Evolutionary conservation across 306 rosid genomes (phyloP).

Genomic region (Lablab purpureus): DNA sequence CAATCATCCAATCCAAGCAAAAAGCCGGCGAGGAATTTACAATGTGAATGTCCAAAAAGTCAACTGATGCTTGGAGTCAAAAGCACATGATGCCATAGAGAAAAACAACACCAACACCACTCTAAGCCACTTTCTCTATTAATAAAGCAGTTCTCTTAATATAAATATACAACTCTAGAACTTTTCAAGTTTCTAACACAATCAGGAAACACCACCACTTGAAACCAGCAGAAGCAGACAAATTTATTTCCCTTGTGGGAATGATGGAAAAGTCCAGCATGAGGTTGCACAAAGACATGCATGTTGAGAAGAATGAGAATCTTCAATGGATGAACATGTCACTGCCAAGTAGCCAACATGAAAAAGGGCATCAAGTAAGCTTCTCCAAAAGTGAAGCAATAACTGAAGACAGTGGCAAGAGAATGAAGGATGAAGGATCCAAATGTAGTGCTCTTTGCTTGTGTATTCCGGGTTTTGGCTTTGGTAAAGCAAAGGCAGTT

Average conservation of each 20-base stretch:
- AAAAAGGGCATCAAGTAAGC: conserved; percentile 30
- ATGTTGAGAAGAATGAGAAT: conserved; percentile 49
- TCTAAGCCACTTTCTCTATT: conserved; percentile 31
- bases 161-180: background rate
- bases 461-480: conserved; percentile 71
- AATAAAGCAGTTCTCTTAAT: conserved; percentile 34
- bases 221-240: conserved; percentile 5
- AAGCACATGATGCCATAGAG: conserved; percentile 20
- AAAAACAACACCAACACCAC: conserved; percentile 27
- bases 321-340: conserved; percentile 61
- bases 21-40: conserved; percentile 38
- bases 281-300: conserved; percentile 58
- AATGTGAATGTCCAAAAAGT: conserved; percentile 36
- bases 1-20: conserved; percentile 28
- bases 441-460: conserved; percentile 69
- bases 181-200: background rate
- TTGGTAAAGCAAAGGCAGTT: conserved; percentile 63
- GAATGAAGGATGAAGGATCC: conserved; percentile 46
- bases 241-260: conserved; percentile 6
- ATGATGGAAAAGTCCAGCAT: conserved; percentile 28
- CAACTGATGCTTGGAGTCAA: conserved; percentile 48
- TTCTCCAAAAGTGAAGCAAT: conserved; percentile 40
- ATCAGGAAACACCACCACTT: background rate
- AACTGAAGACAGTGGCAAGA: conserved; percentile 39
- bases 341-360: conserved; percentile 47